These are phyloP conservation scores for Diaporthe vaccinii DNA, from an alignment of 2,329 filamentous ascomycete genomes.

Conservation along the genomic window DNA sequence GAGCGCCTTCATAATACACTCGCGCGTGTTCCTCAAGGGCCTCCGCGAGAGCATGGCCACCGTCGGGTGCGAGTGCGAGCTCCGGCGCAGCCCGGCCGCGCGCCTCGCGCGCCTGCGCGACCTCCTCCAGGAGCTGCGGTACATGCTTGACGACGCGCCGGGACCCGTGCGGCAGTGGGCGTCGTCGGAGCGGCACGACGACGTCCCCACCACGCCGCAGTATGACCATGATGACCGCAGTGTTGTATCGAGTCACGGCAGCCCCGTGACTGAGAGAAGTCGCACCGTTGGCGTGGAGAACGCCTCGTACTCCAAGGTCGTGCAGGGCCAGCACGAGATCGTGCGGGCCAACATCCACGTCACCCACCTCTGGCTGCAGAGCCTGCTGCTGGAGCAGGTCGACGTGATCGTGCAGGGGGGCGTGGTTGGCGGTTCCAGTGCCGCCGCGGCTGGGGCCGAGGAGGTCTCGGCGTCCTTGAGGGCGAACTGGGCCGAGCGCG, in stretches of 20 bases:
- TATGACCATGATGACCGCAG: background rate
- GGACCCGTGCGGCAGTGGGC: slow-evolving; percentile 46
- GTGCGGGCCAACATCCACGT: slow-evolving; percentile 53
- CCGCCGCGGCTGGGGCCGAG: background rate
- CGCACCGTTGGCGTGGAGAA: background rate
- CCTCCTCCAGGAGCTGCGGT: slow-evolving; percentile 48
- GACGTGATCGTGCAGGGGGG: slow-evolving; percentile 46
- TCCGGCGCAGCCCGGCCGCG: slow-evolving; percentile 17
- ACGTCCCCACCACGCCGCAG: background rate
- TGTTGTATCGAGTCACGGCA: background rate
- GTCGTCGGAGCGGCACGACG: slow-evolving; percentile 3
- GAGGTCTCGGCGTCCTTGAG: slow-evolving; percentile 11
- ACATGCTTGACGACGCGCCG: slow-evolving; percentile 49
- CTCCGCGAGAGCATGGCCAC: slow-evolving; percentile 14
- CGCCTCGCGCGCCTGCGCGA: slow-evolving; percentile 45
- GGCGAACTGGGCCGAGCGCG: slow-evolving; percentile 50
- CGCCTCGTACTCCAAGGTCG: slow-evolving; percentile 3
- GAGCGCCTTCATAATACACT: slow-evolving; percentile 50
- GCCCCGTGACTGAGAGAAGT: background rate
- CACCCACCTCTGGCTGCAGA: slow-evolving; percentile 55
- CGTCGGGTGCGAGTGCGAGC: slow-evolving; percentile 11
- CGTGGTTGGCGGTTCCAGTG: background rate
- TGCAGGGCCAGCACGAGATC: slow-evolving; percentile 44
- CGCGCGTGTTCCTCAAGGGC: slow-evolving; percentile 49
- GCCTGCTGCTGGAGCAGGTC: slow-evolving; percentile 51